Evolutionary conservation across 2,329 filamentous ascomycete species (phyloP), one percentile per base, ranked within the genome.

Genomic region (Basipetospora chlamydospora): DNA sequence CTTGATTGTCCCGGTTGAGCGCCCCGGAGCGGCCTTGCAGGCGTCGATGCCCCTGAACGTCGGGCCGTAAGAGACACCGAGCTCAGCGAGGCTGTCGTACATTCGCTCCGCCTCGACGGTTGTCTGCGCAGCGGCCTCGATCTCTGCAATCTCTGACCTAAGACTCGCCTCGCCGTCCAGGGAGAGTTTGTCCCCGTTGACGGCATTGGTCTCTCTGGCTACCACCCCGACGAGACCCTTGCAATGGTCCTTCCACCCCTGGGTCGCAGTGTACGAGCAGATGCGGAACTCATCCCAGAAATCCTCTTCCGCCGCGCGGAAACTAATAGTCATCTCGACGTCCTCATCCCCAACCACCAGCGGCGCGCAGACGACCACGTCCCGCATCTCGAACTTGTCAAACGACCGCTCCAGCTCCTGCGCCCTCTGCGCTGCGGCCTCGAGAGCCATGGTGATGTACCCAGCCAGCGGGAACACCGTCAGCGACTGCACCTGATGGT

Each of bases 201-300:
- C 56, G 5, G 58, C 56, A 41, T 65, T 62, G 2, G 47, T 41
- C 10, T 60, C 53, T 6, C 45, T 44, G 7, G 49, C 42, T 31
- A 52, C 50, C 3, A 65, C 57, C 5, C 58, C 51, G 8, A 74
- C 56, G 3, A 69, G 53, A n/a, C 68, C 68, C 34, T 62, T 58
- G 47, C 70, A 75, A 45, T 77, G 66, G 45, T 76, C 67, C 1
- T 63, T 63, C 72, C 72, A 77, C 9, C 66, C 64, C 28, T 65
- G 58, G 10, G 51, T 58, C 11, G 59, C 56, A 0, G 61, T 61
- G 61, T 62, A 72, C 0, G 70, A 72, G 31, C 60, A 67, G 18
- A 77, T 66, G 2, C 59, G 52, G 51, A 77, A 76, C 46, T 71
- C 67, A 12, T 54, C 56, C 2, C 51, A 50, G 11, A 58, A 48